These are phyloP conservation scores for Thielaviopsis ethacetica DNA, from an alignment of 2,329 filamentous ascomycete species.

Conservation along the genomic window DNA sequence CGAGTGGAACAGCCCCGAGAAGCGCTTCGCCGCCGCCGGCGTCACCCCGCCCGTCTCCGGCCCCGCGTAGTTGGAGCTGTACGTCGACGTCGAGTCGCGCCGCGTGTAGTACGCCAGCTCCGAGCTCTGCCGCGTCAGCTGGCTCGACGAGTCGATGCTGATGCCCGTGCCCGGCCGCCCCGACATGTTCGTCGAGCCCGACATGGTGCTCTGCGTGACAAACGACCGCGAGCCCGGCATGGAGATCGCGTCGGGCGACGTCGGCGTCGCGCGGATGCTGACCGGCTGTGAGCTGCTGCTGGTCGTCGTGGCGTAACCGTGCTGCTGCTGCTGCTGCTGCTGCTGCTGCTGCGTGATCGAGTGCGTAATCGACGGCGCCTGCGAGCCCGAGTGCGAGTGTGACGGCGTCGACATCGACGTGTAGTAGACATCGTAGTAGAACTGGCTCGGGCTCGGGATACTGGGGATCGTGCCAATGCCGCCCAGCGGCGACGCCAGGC, in stretches of 20 bases:
- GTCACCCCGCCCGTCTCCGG: slow-evolving; percentile 16
- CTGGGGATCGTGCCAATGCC: slow-evolving; percentile 18
- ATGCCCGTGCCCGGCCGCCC: slow-evolving; percentile 42
- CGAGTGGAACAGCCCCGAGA: slow-evolving; percentile 70
- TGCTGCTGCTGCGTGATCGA: slow-evolving; percentile 4
- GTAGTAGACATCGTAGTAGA: slow-evolving; percentile 40
- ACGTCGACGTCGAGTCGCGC: slow-evolving; percentile 39
- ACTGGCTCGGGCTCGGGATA: slow-evolving; percentile 33
- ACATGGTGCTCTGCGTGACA: slow-evolving; percentile 20
- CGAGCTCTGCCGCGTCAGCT: slow-evolving; percentile 30
- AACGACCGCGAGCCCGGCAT: slow-evolving; percentile 30
- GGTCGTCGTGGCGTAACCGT: not conserved
- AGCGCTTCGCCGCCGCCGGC: slow-evolving; percentile 32
- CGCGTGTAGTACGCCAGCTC: slow-evolving; percentile 31
- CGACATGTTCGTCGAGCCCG: slow-evolving; percentile 14
- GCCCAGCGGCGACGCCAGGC: slow-evolving; percentile 45
- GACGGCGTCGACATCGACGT: slow-evolving; percentile 15
- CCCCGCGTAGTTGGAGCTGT: slow-evolving; percentile 30
- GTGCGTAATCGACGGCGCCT: slow-evolving; percentile 2
- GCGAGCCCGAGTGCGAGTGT: slow-evolving; percentile 13
- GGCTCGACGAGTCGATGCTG: slow-evolving; percentile 30
- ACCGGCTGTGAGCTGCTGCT: not conserved
- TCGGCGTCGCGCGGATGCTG: slow-evolving; percentile 27
- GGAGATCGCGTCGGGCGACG: slow-evolving; percentile 33
- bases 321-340: too few relatives aligned